phyloP scores from a whole-genome alignment of 441 rosid genomes.

The Erysimum pusillum region DNA sequence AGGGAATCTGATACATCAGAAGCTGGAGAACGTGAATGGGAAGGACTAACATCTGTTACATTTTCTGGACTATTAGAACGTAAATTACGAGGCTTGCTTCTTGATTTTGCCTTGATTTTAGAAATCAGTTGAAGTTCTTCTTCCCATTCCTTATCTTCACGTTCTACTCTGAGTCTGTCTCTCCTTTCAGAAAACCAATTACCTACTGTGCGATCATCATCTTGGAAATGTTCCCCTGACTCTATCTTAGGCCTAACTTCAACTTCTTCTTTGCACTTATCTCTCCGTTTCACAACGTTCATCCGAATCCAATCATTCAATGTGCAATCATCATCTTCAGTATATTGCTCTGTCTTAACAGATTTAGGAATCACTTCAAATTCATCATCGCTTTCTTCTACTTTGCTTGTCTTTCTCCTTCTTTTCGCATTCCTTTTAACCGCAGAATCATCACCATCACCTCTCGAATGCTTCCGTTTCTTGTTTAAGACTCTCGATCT shows the following conservation, averaged over 20 bases:
- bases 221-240: neutral
- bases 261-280: neutral
- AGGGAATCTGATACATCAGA: slow-evolving; percentile 32
- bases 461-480: slow-evolving; percentile 12
- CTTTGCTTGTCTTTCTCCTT: neutral
- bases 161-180: neutral
- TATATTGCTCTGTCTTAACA: neutral
- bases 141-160: neutral
- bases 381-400: neutral
- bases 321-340: slow-evolving; percentile 17
- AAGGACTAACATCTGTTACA: slow-evolving; percentile 13
- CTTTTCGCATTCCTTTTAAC: slow-evolving; percentile 8
- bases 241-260: neutral
- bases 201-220: neutral
- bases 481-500: neutral
- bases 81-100: neutral
- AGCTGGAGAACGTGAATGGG: slow-evolving; percentile 4
- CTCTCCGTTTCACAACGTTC: neutral
- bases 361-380: neutral
- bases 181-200: neutral
- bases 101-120: neutral
- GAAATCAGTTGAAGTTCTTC: neutral
- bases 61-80: slow-evolving; percentile 19
- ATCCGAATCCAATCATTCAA: neutral
- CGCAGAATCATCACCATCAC: neutral